Conservation (phyloP, 2,329 filamentous ascomycete species). For the Aspergillus sp. region DNA sequence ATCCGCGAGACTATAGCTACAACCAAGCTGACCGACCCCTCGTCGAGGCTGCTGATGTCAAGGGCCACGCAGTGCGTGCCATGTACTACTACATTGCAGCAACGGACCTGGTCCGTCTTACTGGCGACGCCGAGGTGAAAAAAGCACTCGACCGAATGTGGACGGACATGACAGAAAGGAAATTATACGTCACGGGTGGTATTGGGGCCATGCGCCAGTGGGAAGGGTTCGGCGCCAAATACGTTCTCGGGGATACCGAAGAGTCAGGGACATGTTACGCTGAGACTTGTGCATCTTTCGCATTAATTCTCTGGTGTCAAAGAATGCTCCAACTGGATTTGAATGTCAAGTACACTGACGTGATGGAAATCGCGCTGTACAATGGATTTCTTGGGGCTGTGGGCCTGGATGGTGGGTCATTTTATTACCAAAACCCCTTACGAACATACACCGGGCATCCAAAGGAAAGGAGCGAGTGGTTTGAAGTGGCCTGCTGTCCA, state of each 20-base stretch:
- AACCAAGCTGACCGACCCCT: conserved; percentile 5
- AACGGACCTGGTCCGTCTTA: conserved; percentile 52
- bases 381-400: conserved; percentile 61
- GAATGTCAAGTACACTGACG: conserved; percentile 54
- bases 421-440: conserved; percentile 64
- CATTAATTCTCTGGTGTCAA: conserved; percentile 61
- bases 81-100: conserved; percentile 62
- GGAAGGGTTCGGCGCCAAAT: conserved; percentile 61
- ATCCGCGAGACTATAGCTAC: conserved; percentile 5
- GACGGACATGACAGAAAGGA: conserved; percentile 61
- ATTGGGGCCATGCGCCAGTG: conserved; percentile 58
- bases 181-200: conserved; percentile 64
- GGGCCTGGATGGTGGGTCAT: conserved; percentile 56
- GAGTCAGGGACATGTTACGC: conserved; percentile 64
- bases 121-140: conserved; percentile 23
- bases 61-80: conserved; percentile 61
- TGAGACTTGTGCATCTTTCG: conserved; percentile 62
- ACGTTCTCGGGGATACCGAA: conserved; percentile 58
- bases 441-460: conserved; percentile 53
- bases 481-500: conserved; percentile 60
- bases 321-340: conserved; percentile 56
- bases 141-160: conserved; percentile 52
- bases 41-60: conserved; percentile 34
- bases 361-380: conserved; percentile 63
- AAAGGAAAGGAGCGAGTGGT: conserved; percentile 57